These are phyloP conservation scores for Solanum neorickii DNA, from an alignment of 257 asterid species.

Conservation along the genomic window DNA sequence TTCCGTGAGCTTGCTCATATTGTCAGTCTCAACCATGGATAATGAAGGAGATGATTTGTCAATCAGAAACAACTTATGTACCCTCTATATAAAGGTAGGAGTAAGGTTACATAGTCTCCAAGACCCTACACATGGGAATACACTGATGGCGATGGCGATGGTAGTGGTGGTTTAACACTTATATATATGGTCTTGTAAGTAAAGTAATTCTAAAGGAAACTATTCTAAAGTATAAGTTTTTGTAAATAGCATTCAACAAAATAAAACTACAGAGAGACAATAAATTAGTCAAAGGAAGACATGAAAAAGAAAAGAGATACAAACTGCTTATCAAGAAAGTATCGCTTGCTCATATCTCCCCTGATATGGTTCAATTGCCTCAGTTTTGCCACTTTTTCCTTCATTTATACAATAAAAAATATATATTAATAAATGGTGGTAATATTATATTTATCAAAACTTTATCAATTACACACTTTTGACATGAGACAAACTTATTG, in stretches of 20 bases:
- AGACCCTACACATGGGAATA: not conserved
- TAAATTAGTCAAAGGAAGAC: not conserved
- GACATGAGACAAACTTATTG: not conserved
- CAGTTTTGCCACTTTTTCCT: slow-evolving; percentile 47
- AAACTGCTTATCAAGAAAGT: slow-evolving; percentile 43
- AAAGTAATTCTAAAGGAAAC: not conserved
- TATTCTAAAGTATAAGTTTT: not conserved
- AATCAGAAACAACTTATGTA: not conserved
- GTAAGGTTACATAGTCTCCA: not conserved
- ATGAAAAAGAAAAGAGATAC: not conserved
- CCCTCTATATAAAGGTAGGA: not conserved
- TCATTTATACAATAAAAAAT: not conserved
- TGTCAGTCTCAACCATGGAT: not conserved
- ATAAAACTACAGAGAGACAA: not conserved
- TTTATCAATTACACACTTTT: not conserved
- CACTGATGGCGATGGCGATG: not conserved
- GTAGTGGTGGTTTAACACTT: not conserved
- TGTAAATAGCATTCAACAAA: not conserved
- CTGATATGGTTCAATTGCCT: slow-evolving; percentile 24
- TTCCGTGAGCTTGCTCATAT: not conserved
- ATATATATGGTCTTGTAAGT: not conserved
- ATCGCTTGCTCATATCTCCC: slow-evolving; percentile 30
- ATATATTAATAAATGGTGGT: not conserved
- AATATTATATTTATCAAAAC: not conserved
- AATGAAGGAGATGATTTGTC: not conserved